These are phyloP conservation scores for Mortierella sp. DNA, from an alignment of 371 early-diverging fungal species.

Conservation along the genomic window DNA sequence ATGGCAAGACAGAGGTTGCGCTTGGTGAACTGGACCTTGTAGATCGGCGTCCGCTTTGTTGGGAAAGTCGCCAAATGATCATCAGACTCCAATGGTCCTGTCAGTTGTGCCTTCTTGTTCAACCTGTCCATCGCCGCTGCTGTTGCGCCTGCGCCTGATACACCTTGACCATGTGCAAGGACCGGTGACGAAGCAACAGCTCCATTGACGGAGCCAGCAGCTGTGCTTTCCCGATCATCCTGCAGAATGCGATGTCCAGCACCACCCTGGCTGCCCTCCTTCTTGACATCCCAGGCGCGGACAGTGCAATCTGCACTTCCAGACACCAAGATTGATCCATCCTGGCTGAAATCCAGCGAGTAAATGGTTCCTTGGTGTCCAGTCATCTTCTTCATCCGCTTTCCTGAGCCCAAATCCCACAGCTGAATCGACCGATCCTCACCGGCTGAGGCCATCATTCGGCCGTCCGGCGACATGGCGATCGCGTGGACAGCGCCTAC, in stretches of 20 bases:
- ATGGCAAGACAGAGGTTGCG: constrained; percentile 88
- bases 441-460: constrained; percentile 92
- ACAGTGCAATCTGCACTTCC: constrained; percentile 95
- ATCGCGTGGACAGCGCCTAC: constrained; percentile 87
- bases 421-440: constrained; percentile 90
- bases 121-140: constrained; percentile 35
- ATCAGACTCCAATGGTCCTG: constrained; percentile 45
- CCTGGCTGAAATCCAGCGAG: constrained; percentile 89
- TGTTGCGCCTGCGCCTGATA: background rate
- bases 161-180: constrained; percentile 9
- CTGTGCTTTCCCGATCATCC: constrained; percentile 17
- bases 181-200: constrained; percentile 21
- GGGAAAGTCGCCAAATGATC: constrained; percentile 86
- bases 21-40: constrained; percentile 89
- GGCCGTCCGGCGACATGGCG: constrained; percentile 97
- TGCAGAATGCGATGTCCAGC: constrained; percentile 46
- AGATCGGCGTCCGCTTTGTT: constrained; percentile 96
- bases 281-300: constrained; percentile 94
- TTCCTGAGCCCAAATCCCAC: constrained; percentile 98
- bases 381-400: constrained; percentile 79
- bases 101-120: constrained; percentile 30
- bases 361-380: constrained; percentile 94
- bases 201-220: background rate
- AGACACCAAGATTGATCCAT: constrained; percentile 89
- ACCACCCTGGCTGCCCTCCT: constrained; percentile 59